Base-by-base conservation (phyloP, 495 filamentous ascomycete species). In the Penicillium maclennaniae region DNA sequence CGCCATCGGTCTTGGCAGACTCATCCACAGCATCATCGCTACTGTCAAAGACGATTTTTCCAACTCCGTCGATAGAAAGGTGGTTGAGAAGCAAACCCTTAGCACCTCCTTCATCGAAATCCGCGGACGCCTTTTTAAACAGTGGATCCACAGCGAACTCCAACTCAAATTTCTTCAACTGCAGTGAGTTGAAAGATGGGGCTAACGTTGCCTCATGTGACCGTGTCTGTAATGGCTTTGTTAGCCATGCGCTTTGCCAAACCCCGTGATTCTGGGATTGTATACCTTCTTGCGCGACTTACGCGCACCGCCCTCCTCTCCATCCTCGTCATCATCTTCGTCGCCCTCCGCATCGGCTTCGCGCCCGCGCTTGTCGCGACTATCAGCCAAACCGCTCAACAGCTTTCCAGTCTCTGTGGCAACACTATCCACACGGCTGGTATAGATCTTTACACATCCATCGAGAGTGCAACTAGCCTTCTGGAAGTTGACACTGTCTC, bases 371-470 rank as follows among this genome's bases (percentile, higher is more conserved):
- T 83, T 90, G 58, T 85, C 87, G 42, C 87, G 83, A 62, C 90
- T 93, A 55, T 99, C 95, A 19, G 93, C 93, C 55, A 99, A 74
- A 34, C 93, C 93, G 71, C 91, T 97, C 39, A 99, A 74, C 56
- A 99, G 79, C 69, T 96, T 96, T 20, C 92, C 92, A 0, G 93
- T 99, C 69, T 99, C 93, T 2, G 91, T 96, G 19, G 95, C 93
- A 42, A 99, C 95, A 63, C 93, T 97, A 73, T 99, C 93, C 21
- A 99, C 92, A 76, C 93, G 80, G 71, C 89, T 96, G 9, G 93
- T 99, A 66, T 99, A 99, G 63, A 99, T 97, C 76, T 99, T 99
- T 56, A 99, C 92, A 66, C 93, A 99, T 15, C 93, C 93, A 71
- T 99, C 93, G 20, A 99, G 78, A 9, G 93, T 99, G 70, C 92